Evolutionary conservation across 2,329 filamentous ascomycete species (phyloP), one percentile per base, ranked within the genome.

Genomic region (Xenoacremonium recifei): DNA sequence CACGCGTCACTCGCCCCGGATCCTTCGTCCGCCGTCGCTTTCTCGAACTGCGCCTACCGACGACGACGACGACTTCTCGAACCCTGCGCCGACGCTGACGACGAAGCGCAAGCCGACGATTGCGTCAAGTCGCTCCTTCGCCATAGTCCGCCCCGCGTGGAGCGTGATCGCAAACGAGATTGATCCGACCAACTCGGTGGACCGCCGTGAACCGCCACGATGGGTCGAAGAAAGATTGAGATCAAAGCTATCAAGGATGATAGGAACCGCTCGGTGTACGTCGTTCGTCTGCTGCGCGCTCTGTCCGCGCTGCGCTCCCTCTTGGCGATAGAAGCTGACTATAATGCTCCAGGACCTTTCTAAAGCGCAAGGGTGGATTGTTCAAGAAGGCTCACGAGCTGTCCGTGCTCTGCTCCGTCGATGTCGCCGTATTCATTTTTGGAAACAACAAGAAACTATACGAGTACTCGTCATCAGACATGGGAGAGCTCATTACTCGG

Each of bases 301-400:
- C 13, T 13, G 9, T 7, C 13, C 23, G 13, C 23, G 23, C 7
- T 27, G 23, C 13, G 13, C 13, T 33, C 35, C n/a, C n/a, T 35
- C 25, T 7, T 21, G 4, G 11, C 31, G 31, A 39, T 33, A 38
- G 35, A 31, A 31, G 45, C 56, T 60, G 43, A 60, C 47, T 10
- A 31, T 43, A 46, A 44, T 42, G 37, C 44, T 44, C 39, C 61
- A 96, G 91, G 53, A 99, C 93, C 33, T 99, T 99, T 67, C 75
- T 99, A 56, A 99, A 99, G 79, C 88, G 93, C 73, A 99, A 99
- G 71, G 93, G 92, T 59, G 93, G 93, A 59, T 77, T 99, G 37
- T 99, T 99, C 80, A 99, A 99, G 76, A 99, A 99, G 80, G 93
- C 93, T 40, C 91, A 99, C 67, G 93, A 99, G 77, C 80, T 99